A percentile compares a stretch with the other conserved stretches of the same genome.
Conservation (phyloP, 2,329 filamentous ascomycete genomes). For the Lojkania enalia region DNA sequence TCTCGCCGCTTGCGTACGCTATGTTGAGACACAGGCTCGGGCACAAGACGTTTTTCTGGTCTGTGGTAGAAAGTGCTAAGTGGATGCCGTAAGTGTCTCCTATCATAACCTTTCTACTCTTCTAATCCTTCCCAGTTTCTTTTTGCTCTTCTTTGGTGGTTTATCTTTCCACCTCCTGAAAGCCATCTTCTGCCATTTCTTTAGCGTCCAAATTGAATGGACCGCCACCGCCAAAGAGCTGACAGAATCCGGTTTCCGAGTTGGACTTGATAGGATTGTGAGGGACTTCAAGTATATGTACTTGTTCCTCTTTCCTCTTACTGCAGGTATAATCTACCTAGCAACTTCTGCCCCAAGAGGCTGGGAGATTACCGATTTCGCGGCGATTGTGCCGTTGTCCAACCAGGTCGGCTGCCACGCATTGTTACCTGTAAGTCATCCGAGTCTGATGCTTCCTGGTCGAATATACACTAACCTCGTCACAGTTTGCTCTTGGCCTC, state of each 20-base stretch:
- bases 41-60: slow-evolving; percentile 55
- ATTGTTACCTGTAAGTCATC: slow-evolving; percentile 62
- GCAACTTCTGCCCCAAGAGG: slow-evolving; percentile 67
- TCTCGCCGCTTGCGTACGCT: slow-evolving; percentile 64
- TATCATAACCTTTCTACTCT: not conserved
- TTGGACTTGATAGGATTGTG: slow-evolving; percentile 77
- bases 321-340: slow-evolving; percentile 66
- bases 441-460: not conserved
- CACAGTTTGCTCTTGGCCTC: slow-evolving; percentile 20
- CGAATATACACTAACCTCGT: slow-evolving; percentile 1
- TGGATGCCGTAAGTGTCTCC: slow-evolving; percentile 53
- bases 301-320: slow-evolving; percentile 65
- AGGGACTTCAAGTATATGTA: slow-evolving; percentile 70
- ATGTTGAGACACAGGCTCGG: slow-evolving; percentile 64
- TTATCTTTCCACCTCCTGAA: slow-evolving; percentile 78
- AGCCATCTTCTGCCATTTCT: slow-evolving; percentile 78
- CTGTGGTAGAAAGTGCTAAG: slow-evolving; percentile 61
- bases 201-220: slow-evolving; percentile 83
- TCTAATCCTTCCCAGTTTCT: slow-evolving; percentile 43
- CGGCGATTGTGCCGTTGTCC: slow-evolving; percentile 75
- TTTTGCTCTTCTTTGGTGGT: slow-evolving; percentile 80
- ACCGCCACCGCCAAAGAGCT: slow-evolving; percentile 80
- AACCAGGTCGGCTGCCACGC: slow-evolving; percentile 71
- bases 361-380: slow-evolving; percentile 52
- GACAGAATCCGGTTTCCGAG: slow-evolving; percentile 81